A percentile compares a stretch with the other conserved stretches of the same genome.
Conservation (phyloP, 108 stramenopile species). For the Conticribra guillardii region DNA sequence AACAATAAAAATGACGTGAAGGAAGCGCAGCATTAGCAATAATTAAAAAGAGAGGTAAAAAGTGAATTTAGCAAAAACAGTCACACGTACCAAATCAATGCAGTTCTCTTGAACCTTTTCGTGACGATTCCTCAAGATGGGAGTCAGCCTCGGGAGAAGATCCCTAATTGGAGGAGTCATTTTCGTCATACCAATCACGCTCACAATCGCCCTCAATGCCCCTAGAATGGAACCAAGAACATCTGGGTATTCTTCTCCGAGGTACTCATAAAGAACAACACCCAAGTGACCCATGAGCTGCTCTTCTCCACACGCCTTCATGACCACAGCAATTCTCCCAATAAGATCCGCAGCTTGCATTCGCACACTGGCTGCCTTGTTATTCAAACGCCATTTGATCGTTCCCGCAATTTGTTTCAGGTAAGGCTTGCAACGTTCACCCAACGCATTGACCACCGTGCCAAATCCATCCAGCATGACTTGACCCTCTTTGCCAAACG, state of each 20-base stretch:
- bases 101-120: constrained; percentile 99
- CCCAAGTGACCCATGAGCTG: constrained; percentile 99
- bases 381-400: constrained; percentile 98
- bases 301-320: constrained; percentile 98
- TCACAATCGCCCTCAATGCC: constrained; percentile 96
- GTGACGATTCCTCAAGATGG: constrained; percentile 98
- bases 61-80: neutral
- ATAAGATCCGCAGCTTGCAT: constrained; percentile 99
- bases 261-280: constrained; percentile 98
- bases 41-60: constrained; percentile 6
- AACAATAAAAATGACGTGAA: constrained; percentile 11
- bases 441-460: constrained; percentile 95
- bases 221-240: constrained; percentile 96
- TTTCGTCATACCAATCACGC: constrained; percentile 98
- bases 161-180: constrained; percentile 98
- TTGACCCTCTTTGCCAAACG: constrained; percentile 75
- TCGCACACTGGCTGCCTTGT: constrained; percentile 96
- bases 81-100: constrained; percentile 82
- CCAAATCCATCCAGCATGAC: constrained; percentile 98
- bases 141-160: constrained; percentile 96
- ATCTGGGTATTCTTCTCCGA: constrained; percentile 99
- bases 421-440: constrained; percentile 96
- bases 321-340: constrained; percentile 96
- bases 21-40: neutral
- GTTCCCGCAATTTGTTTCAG: constrained; percentile 98